Evolutionary conservation across 2,329 filamentous ascomycete species (phyloP).

Genomic region (Nemania sp.): DNA sequence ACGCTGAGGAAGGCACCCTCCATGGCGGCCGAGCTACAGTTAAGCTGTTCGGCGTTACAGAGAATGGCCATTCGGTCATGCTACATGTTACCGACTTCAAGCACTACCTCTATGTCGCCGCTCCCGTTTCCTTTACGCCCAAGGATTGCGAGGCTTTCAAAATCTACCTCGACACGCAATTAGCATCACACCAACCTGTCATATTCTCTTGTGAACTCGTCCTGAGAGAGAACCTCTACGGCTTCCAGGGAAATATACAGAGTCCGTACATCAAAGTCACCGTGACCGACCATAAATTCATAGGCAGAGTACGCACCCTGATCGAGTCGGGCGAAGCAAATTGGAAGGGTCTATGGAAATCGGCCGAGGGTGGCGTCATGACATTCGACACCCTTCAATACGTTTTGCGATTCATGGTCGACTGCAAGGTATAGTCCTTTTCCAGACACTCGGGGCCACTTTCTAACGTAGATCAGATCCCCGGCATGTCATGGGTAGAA

Average conservation of each 20-base stretch:
- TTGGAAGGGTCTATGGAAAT: constrained; percentile 91
- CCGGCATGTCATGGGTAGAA: constrained; percentile 98
- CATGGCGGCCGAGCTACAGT: constrained; percentile 81
- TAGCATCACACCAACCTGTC: constrained; percentile 77
- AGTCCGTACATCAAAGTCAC: constrained; percentile 94
- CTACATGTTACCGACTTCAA: constrained; percentile 95
- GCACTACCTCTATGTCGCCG: constrained; percentile 94
- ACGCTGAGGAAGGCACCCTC: constrained; percentile 89
- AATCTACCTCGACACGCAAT: constrained; percentile 80
- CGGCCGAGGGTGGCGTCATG: constrained; percentile 75
- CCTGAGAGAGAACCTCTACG: constrained; percentile 90
- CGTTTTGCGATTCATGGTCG: constrained; percentile 96
- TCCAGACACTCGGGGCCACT: neutral
- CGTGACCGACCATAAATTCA: constrained; percentile 87
- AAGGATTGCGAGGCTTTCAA: constrained; percentile 84
- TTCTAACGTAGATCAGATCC: constrained; percentile 65
- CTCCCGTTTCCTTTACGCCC: constrained; percentile 82
- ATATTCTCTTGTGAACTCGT: constrained; percentile 86
- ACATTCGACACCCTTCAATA: constrained; percentile 98
- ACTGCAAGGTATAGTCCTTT: constrained; percentile 75
- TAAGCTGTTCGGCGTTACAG: constrained; percentile 92
- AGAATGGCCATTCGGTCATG: constrained; percentile 87
- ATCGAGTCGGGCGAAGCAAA: constrained; percentile 85
- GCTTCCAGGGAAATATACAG: constrained; percentile 92
- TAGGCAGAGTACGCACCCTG: constrained; percentile 77